These are phyloP conservation scores for Candida quercuum DNA, from an alignment of 805 yeast species.

Conservation along the genomic window DNA sequence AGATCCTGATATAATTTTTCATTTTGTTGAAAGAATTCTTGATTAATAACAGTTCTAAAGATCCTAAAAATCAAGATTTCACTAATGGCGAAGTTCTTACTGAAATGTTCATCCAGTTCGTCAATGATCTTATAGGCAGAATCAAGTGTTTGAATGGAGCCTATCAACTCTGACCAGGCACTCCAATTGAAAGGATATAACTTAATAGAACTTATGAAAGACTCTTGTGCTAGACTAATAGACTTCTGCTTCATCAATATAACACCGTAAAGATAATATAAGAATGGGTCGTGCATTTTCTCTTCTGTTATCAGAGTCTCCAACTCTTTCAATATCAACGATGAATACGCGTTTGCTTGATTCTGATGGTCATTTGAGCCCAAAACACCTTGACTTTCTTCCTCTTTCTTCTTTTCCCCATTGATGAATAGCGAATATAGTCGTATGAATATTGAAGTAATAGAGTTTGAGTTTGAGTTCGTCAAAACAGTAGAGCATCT, in stretches of 20 bases:
- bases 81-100: conserved; percentile 8
- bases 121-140: conserved; percentile 38
- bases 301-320: conserved; percentile 25
- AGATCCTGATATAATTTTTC: conserved; percentile 46
- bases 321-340: conserved; percentile 37
- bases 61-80: conserved; percentile 12
- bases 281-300: conserved; percentile 44
- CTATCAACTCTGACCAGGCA: conserved; percentile 78
- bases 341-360: conserved; percentile 24
- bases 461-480: conserved; percentile 44
- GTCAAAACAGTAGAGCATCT: conserved; percentile 60
- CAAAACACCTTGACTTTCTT: conserved; percentile 65
- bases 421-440: conserved; percentile 67
- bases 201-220: conserved; percentile 55
- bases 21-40: conserved; percentile 73
- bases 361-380: conserved; percentile 30
- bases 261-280: conserved; percentile 70
- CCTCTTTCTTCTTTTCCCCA: conserved; percentile 72
- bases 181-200: conserved; percentile 88
- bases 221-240: conserved; percentile 51
- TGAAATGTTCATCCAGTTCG: conserved; percentile 16
- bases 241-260: conserved; percentile 60
- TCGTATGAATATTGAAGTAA: conserved; percentile 52
- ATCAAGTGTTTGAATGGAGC: conserved; percentile 55
- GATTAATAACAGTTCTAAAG: conserved; percentile 29